Base-by-base conservation (phyloP, 352 stramenopile species). In the Globisporangium recalcitrans region DNA sequence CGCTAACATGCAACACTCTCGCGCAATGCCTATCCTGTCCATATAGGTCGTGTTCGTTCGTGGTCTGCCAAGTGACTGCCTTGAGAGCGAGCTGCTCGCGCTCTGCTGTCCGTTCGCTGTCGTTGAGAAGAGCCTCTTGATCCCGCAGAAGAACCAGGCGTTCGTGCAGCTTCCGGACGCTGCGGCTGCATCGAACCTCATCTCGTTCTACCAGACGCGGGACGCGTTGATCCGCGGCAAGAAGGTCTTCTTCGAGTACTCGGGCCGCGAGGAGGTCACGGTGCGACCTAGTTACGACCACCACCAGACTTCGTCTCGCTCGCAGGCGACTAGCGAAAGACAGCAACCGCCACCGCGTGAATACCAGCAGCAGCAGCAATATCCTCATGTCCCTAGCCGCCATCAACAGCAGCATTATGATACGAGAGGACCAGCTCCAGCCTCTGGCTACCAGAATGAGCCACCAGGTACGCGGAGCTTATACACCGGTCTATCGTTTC, bases 31-130 rank as follows among this genome's bases (percentile, higher is more conserved):
- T 32, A 5, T 11, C 16, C n/a, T 46, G 7, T 61, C 49, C 21
- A 24, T 27, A 47, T 47, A 92, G 82, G 82, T 90, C 52, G 74
- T 93, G 19, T 90, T 90, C 57, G 82, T 91, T n/a, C 82, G 81
- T 44, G 80, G 79, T 31, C 69, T 93, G 8, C 85, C 85, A 8
- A 62, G 72, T 26, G 85, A 93, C 61, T 93, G 85, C 63, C 72
- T 93, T 27, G 85, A 93, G 63, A 91, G 82, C 53, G 85, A 93
- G 59, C 74, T 93, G 27, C 77, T 93, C 26, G 85, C 85, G 46
- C 74, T 93, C 32, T 91, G 82, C 62, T 90, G 79, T 31, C 85
- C 85, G 4, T 93, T 93, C 60, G 82, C 85, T 11, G 78, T 89
- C 2, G 85, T 93, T 9, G 85, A 93, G 62, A 93, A 93, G 63